phyloP scores from a whole-genome alignment of 1,284 basidiomycete genomes.

The Tremellales sp. region DNA sequence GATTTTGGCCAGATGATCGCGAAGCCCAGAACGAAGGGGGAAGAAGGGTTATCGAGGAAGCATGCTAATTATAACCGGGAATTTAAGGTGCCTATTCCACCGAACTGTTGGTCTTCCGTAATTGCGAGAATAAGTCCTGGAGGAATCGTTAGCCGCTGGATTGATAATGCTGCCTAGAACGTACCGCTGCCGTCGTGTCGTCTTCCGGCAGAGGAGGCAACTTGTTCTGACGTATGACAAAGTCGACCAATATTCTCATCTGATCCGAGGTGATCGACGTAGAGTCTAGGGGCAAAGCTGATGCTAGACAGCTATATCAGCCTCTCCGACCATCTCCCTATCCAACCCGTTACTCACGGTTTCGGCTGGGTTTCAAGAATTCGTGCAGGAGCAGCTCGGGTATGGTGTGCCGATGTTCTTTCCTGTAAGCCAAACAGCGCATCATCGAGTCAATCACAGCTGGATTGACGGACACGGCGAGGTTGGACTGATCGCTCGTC shows the following conservation, averaged over 20 bases:
- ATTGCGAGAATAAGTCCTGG: constrained; percentile 37
- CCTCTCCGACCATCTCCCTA: neutral
- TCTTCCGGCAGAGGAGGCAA: constrained; percentile 16
- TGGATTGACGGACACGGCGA: constrained; percentile 47
- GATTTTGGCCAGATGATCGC: too few relatives aligned
- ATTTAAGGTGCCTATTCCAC: too few relatives aligned
- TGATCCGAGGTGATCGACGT: constrained; percentile 41
- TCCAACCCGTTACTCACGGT: constrained; percentile 8
- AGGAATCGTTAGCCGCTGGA: neutral
- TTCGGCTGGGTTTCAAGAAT: constrained; percentile 40
- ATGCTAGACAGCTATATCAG: constrained; percentile 8
- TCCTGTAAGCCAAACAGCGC: constrained; percentile 51
- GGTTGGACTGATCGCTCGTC: constrained; percentile 28
- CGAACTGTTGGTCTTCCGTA: too few relatives aligned
- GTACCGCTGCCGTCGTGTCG: constrained; percentile 30
- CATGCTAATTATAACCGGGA: too few relatives aligned
- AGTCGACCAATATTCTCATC: constrained; percentile 42
- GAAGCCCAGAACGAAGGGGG: too few relatives aligned
- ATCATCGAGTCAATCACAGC: constrained; percentile 52
- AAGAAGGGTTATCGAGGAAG: too few relatives aligned
- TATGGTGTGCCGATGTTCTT: constrained; percentile 52
- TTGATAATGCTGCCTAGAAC: neutral
- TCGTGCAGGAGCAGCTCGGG: constrained; percentile 50
- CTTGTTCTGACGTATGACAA: constrained; percentile 27
- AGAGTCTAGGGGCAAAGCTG: constrained; percentile 27